These are phyloP conservation scores for Epichloe hybrida DNA, from an alignment of 2,329 filamentous ascomycete species.

Conservation along the genomic window DNA sequence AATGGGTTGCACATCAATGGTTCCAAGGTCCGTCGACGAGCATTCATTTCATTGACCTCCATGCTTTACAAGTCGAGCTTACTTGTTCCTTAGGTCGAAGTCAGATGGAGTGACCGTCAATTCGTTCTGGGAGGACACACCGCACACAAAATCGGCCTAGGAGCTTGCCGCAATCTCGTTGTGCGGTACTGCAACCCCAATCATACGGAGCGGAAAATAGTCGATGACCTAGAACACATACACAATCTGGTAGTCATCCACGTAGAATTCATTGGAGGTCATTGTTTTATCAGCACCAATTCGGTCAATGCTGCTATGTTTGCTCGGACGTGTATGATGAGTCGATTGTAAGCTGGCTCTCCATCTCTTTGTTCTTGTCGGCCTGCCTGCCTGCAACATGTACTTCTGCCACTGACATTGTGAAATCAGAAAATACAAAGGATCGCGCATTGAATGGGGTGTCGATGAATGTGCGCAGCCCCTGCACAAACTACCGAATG, in stretches of 20 bases:
- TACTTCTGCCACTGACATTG: neutral
- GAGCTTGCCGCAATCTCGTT: constrained; percentile 62
- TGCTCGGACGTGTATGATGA: constrained; percentile 68
- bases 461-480: constrained; percentile 58
- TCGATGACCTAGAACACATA: constrained; percentile 68
- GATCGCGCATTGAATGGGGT: constrained; percentile 54
- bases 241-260: constrained; percentile 62
- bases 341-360: constrained; percentile 30
- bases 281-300: constrained; percentile 61
- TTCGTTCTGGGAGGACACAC: constrained; percentile 52
- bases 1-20: constrained; percentile 56
- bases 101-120: constrained; percentile 59
- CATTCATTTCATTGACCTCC: neutral
- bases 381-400: neutral
- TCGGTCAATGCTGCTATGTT: constrained; percentile 64
- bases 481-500: constrained; percentile 20
- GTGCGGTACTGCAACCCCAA: constrained; percentile 44
- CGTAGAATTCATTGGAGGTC: constrained; percentile 42
- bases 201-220: constrained; percentile 50
- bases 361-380: neutral
- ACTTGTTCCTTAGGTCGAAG: constrained; percentile 39
- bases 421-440: constrained; percentile 46
- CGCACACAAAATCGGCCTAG: constrained; percentile 46
- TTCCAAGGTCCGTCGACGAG: constrained; percentile 34
- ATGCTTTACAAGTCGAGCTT: neutral